Evolutionary conservation across 2,329 filamentous ascomycete species (phyloP), one percentile per base, ranked within the genome.

Genomic region (Apiospora rasikravindrae): DNA sequence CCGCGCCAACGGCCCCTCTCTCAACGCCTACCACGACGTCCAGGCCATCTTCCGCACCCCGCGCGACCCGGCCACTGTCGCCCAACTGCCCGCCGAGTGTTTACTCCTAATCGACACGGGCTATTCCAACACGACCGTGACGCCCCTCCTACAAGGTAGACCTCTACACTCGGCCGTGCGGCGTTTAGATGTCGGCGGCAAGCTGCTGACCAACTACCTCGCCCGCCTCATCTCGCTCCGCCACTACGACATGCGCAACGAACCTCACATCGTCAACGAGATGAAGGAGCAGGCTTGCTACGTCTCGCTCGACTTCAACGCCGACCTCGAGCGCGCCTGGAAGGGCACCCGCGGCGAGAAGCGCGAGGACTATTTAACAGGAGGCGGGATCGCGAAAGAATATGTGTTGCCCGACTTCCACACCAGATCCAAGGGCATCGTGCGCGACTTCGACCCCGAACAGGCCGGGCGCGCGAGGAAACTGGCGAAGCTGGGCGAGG

Each of bases 181-280:
- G 26, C 89, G 96, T 51, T 90, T 99, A 67, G 95, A 98, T 71
- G 88, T 98, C 8, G 96, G 96, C 61, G 96, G 96, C 72, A 98
- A 98, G 82, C 89, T 97, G 69, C 85, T 99, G 74, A 98, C 96
- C 29, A 98, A 98, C 81, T 93, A 97, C 80, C 87, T 99, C 45
- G 96, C 96, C 67, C 93, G 96, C 71, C 88, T 97, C 22, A 90
- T 98, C 24, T 98, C 95, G 1, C 88, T 97, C 19, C 92, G 96
- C 8, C 95, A 98, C 79, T 98, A 97, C 82, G 96, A 98, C 80
- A 95, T 99, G 90, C 91, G 96, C 74, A 95, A 97, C 81, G 96
- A 99, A 77, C 92, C 93, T 0, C 92, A 97, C 81, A 92, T 98
- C 69, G 94, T 98, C 80, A 98, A 98, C 78, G 94, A 98, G 81